Conservation (phyloP, 345 rosid genomes). For the Turnera subulata region DNA sequence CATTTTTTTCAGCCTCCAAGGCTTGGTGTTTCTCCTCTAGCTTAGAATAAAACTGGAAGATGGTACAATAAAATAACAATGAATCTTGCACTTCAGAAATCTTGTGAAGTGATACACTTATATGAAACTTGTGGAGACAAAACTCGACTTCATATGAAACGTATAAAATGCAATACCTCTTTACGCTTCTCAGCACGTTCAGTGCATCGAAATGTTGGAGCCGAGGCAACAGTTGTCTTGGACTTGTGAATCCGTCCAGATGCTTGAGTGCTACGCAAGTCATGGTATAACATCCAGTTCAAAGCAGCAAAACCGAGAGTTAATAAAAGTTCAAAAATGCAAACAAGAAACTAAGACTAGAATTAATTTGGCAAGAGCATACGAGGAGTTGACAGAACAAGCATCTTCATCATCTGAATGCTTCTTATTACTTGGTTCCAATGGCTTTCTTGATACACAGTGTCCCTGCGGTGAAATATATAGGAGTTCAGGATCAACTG, state of each 20-base stretch:
- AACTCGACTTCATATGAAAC: conserved; percentile 6
- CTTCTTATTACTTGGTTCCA: conserved; percentile 58
- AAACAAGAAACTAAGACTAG: not conserved
- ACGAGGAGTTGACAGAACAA: conserved; percentile 29
- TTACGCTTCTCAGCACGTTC: conserved; percentile 89
- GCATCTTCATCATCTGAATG: conserved; percentile 43
- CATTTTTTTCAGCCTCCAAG: conserved; percentile 69
- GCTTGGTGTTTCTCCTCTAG: conserved; percentile 84
- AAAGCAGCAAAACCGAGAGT: not conserved
- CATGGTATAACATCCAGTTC: conserved; percentile 42
- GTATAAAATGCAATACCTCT: conserved; percentile 47
- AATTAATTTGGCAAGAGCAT: conserved; percentile 15
- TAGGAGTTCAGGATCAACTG: not conserved
- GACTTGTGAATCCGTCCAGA: conserved; percentile 53
- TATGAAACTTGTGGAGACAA: not conserved
- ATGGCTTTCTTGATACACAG: conserved; percentile 43
- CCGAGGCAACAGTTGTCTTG: conserved; percentile 51
- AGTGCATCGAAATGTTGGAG: conserved; percentile 73
- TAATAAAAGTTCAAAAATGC: not conserved
- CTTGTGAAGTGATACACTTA: not conserved
- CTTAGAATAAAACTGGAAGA: conserved; percentile 66
- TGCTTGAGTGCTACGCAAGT: conserved; percentile 50
- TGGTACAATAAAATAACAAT: conserved; percentile 5
- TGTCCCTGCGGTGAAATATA: conserved; percentile 28
- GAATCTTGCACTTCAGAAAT: not conserved